phyloP scores from a whole-genome alignment of 495 filamentous ascomycete genomes.

The Cenococcum geophilum region DNA sequence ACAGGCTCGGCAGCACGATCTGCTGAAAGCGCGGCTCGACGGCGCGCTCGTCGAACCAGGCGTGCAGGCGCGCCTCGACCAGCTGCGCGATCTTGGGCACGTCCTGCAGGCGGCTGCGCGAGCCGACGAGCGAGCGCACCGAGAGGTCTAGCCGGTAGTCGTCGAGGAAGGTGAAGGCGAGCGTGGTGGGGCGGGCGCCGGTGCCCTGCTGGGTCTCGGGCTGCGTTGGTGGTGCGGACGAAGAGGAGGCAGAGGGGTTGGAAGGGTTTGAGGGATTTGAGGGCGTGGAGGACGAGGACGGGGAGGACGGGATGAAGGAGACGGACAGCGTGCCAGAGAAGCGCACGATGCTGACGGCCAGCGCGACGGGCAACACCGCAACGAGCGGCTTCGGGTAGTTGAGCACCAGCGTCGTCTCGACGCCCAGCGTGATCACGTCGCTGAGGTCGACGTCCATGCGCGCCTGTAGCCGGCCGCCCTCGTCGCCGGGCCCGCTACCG shows the following conservation, averaged over 20 bases:
- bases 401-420: conserved; percentile 88
- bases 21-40: conserved; percentile 96
- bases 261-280: conserved; percentile 8
- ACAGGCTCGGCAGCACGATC: conserved; percentile 85
- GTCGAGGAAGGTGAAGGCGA: conserved; percentile 90
- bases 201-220: not conserved
- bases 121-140: conserved; percentile 86
- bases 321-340: conserved; percentile 93
- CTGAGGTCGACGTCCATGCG: conserved; percentile 94
- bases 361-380: conserved; percentile 85
- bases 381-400: conserved; percentile 88
- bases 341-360: conserved; percentile 83
- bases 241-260: conserved; percentile 16
- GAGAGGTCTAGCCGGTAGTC: conserved; percentile 92
- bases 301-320: conserved; percentile 68
- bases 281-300: conserved; percentile 28
- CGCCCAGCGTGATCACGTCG: conserved; percentile 86
- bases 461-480: conserved; percentile 73
- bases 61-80: conserved; percentile 81
- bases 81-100: conserved; percentile 96
- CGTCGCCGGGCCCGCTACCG: conserved; percentile 39
- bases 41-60: conserved; percentile 94
- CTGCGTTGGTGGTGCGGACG: conserved; percentile 22
- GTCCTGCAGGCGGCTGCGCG: conserved; percentile 82
- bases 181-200: conserved; percentile 59